A percentile compares a stretch with the other conserved stretches of the same genome.
Conservation (phyloP, 371 early-diverging fungal species). For the Basidiobolus heterosporus region DNA sequence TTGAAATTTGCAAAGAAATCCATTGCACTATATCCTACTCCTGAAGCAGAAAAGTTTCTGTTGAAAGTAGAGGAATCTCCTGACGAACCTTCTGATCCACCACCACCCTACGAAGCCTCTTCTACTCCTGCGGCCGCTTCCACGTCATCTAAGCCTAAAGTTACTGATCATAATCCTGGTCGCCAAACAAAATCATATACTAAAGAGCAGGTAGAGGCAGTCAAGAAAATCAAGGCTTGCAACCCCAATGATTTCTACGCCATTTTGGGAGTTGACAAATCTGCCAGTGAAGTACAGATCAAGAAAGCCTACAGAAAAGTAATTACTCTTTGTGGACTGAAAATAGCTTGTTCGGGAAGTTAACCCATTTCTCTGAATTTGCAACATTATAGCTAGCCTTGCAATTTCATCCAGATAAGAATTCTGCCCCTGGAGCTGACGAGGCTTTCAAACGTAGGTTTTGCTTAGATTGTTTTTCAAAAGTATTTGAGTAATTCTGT, state of each 20-base stretch:
- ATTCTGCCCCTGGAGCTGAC: constrained; percentile 88
- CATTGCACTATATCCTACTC: constrained; percentile 54
- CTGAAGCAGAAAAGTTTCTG: constrained; percentile 41
- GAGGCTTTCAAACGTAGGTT: constrained; percentile 83
- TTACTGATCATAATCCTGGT: constrained; percentile 9
- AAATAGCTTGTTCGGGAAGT: neutral
- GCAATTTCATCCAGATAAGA: constrained; percentile 96
- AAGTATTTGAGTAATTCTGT: constrained; percentile 2
- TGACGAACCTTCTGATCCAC: constrained; percentile 6
- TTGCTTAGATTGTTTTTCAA: neutral
- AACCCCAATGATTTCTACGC: constrained; percentile 74
- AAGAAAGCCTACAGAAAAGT: constrained; percentile 94
- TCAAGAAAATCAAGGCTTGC: constrained; percentile 49
- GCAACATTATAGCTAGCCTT: constrained; percentile 54
- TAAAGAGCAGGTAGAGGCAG: constrained; percentile 59
- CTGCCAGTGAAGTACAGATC: constrained; percentile 70
- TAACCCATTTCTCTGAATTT: neutral
- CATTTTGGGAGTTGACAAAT: constrained; percentile 69
- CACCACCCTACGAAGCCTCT: constrained; percentile 2
- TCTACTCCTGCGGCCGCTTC: constrained; percentile 5
- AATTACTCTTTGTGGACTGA: constrained; percentile 1
- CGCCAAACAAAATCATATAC: constrained; percentile 29
- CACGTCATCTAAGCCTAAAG: constrained; percentile 4
- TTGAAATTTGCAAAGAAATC: constrained; percentile 71
- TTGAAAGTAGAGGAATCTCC: constrained; percentile 17